Percentiles rank a stretch among this genome's conserved stretches.
These are phyloP conservation scores for Aspergillus tubingensis DNA, from an alignment of 2,329 filamentous ascomycete genomes.

Conservation along the genomic window DNA sequence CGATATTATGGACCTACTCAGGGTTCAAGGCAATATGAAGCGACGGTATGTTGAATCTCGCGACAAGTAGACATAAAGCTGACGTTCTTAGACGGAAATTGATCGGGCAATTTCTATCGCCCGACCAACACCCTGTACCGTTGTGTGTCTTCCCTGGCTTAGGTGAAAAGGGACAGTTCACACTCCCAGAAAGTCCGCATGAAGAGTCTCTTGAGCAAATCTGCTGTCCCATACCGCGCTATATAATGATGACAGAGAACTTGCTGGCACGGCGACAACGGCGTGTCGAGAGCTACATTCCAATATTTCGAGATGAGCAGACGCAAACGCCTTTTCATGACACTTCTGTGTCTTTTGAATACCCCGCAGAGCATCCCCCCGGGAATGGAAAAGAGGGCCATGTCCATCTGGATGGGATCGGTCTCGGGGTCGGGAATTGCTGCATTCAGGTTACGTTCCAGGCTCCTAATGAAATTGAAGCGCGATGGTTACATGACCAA, in stretches of 20 bases:
- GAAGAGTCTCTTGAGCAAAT: neutral
- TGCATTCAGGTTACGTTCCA: constrained; percentile 25
- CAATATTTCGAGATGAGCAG: neutral
- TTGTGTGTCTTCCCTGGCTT: constrained; percentile 5
- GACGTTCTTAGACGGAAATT: constrained; percentile 5
- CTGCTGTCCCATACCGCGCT: neutral
- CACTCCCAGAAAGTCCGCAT: neutral
- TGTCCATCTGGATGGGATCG: constrained; percentile 18
- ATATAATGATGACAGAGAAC: constrained; percentile 3
- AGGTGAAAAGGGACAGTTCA: neutral
- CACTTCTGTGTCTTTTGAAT: constrained; percentile 1
- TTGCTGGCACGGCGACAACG: neutral
- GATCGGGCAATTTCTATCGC: constrained; percentile 11
- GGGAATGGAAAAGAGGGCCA: neutral
- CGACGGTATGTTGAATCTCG: constrained; percentile 3
- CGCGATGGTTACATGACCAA: constrained; percentile 24
- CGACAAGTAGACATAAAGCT: neutral
- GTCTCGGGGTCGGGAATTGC: constrained; percentile 17
- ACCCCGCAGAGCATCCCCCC: neutral
- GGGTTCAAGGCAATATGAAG: constrained; percentile 22
- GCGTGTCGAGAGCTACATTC: neutral
- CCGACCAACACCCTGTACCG: constrained; percentile 2
- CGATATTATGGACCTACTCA: constrained; percentile 11
- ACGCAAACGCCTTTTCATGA: neutral
- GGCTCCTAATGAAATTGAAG: constrained; percentile 17